These are phyloP conservation scores for Chenopodium quinoa DNA, from an alignment of 148 eudicot genomes.

Conservation along the genomic window DNA sequence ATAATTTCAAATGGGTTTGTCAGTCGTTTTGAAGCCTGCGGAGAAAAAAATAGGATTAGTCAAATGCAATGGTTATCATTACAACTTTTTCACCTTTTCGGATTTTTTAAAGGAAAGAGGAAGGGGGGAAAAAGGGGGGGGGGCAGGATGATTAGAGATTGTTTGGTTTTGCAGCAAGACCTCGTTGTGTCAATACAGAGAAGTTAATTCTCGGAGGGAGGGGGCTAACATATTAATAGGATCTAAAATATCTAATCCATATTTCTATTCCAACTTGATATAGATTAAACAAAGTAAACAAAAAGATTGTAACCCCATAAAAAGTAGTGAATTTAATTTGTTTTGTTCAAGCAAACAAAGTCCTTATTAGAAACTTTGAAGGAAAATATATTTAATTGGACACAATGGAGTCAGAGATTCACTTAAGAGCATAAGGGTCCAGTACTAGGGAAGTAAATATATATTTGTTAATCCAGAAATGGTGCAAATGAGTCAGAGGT, in stretches of 20 bases:
- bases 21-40: conserved; percentile 64
- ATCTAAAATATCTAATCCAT: too few relatives aligned
- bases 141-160: not conserved
- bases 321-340: not conserved
- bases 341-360: not conserved
- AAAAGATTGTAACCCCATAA: not conserved
- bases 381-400: not conserved
- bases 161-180: conserved; percentile 1
- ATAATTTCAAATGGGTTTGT: conserved; percentile 84
- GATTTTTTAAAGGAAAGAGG: too few relatives aligned
- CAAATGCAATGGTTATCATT: not conserved
- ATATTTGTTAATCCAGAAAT: too few relatives aligned
- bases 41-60: not conserved
- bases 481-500: too few relatives aligned
- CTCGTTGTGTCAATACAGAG: not conserved
- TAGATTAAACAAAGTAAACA: not conserved
- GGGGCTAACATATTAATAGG: not conserved
- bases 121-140: too few relatives aligned
- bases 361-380: not conserved
- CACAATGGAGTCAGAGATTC: not conserved
- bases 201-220: not conserved
- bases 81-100: not conserved
- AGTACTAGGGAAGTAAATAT: not conserved
- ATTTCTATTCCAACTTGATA: not conserved
- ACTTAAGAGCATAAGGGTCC: not conserved